Percentiles rank a stretch among this genome's conserved stretches.
Evolutionary conservation across 768 basidiomycete genomes (phyloP).

Genomic region (Pisolithus albus): DNA sequence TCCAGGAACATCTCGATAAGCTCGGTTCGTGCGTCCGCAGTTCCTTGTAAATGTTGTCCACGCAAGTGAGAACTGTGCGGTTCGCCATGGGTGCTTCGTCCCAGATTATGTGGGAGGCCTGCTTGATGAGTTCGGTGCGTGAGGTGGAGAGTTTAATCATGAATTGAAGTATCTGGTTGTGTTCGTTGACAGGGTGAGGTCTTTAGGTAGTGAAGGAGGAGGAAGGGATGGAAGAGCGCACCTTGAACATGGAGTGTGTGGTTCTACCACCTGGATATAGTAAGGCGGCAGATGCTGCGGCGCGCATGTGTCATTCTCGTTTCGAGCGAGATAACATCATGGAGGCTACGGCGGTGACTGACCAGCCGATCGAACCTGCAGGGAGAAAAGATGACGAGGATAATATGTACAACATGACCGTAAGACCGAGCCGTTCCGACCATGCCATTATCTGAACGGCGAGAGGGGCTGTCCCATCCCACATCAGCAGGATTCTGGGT

Average conservation of each 20-base stretch:
- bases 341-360: constrained; percentile 44
- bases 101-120: too few relatives aligned
- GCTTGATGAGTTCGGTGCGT: too few relatives aligned
- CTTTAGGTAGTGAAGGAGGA: too few relatives aligned
- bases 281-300: constrained; percentile 48
- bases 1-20: constrained; percentile 41
- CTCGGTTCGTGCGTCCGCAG: constrained; percentile 15
- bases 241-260: too few relatives aligned
- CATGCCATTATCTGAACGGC: not conserved
- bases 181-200: too few relatives aligned
- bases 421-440: constrained; percentile 2
- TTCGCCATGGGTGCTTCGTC: too few relatives aligned
- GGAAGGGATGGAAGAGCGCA: too few relatives aligned
- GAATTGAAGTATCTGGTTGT: too few relatives aligned
- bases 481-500: not conserved
- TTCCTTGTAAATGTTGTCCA: too few relatives aligned
- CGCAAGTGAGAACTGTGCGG: too few relatives aligned
- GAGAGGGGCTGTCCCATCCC: not conserved
- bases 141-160: too few relatives aligned
- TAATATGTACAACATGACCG: not conserved
- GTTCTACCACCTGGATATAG: too few relatives aligned
- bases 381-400: not conserved
- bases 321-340: constrained; percentile 60
- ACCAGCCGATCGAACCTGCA: not conserved
- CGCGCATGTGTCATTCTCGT: constrained; percentile 59